Base-by-base conservation (phyloP, 106 monocot genomes). In the Cymbidium sinense region DNA sequence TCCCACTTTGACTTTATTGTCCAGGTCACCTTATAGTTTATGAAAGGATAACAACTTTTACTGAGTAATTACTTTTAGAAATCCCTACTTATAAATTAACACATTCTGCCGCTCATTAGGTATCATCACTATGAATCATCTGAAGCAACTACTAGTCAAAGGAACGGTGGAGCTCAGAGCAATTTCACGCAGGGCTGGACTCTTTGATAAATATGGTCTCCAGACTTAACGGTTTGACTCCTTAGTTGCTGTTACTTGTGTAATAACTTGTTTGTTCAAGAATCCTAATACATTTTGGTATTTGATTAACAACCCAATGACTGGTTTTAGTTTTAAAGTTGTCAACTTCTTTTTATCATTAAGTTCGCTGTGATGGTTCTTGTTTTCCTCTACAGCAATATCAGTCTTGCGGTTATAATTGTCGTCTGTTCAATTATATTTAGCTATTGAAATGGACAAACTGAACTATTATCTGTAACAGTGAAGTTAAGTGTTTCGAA, bases 111-210 rank as follows among this genome's bases (percentile, higher is more conserved):
- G 20, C 30, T 36, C n/a, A n/a, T 37, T 7, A 71, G 71, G 71
- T 36, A 71, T n/a, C 20, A 7, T 71, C 34, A 36, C 37, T 37
- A 21, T 39, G 71, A 35, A 10, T 15, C 71, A 7, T 71, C 71
- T 36, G 35, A 71, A 71, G 20, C 36, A 71, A 71, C 29, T 33
- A 71, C 29, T 33, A 33, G 7, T 23, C 37, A 31, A n/a, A 71
- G 71, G 39, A 71, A 23, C 29, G 37, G 7, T 21, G 37, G n/a
- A 39, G 71, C 36, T 15, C 37, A 18, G 71, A 39, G 39, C 37
- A 71, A 71, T 37, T 71, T 36, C 71, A 37, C 39, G 71, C 37
- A n/a, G 37, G 71, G 71, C 4, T 71, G 71, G 71, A n/a, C 71
- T 71, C 71, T 71, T 23, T 71, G 71, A 71, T 18, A n/a, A 34